Conservation (phyloP, 192 early-diverging fungal species). For the Dimargaris cristalligena region DNA sequence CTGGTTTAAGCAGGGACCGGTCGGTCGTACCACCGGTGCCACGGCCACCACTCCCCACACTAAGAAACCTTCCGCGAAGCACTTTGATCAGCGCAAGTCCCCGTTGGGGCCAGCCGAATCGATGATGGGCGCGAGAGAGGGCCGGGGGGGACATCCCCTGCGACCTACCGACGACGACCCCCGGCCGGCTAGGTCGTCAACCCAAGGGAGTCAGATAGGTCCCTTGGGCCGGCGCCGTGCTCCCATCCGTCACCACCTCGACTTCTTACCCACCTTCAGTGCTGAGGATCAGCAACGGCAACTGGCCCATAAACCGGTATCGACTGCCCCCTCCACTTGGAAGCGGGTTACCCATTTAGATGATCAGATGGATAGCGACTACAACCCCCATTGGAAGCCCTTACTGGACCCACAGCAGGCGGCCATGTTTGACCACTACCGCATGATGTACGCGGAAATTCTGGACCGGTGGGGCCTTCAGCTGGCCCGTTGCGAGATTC, state of each 20-base stretch:
- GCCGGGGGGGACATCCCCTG: too few relatives aligned
- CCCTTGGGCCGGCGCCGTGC: neutral
- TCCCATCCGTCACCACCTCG: neutral
- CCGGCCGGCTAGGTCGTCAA: too few relatives aligned
- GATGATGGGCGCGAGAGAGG: too few relatives aligned
- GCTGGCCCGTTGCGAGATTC: slow-evolving; percentile 3
- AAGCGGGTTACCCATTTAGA: neutral
- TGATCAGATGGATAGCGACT: slow-evolving; percentile 5
- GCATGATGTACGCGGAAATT: slow-evolving; percentile 1
- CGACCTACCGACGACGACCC: too few relatives aligned
- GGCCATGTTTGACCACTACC: slow-evolving; percentile 3
- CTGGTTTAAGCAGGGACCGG: neutral
- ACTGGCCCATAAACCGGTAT: slow-evolving; percentile 1
- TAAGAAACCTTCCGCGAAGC: too few relatives aligned
- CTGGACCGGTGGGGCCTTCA: slow-evolving; percentile 1
- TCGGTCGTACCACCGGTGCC: too few relatives aligned
- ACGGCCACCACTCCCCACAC: too few relatives aligned
- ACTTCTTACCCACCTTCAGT: neutral
- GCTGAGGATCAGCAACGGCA: neutral
- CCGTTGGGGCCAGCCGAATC: too few relatives aligned
- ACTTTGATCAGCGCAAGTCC: too few relatives aligned
- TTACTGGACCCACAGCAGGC: slow-evolving; percentile 1
- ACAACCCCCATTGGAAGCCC: slow-evolving; percentile 5
- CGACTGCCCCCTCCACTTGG: neutral
- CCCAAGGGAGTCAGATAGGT: too few relatives aligned